phyloP scores from a whole-genome alignment of 768 basidiomycete genomes.

The Pleurotus ostreatus region DNA sequence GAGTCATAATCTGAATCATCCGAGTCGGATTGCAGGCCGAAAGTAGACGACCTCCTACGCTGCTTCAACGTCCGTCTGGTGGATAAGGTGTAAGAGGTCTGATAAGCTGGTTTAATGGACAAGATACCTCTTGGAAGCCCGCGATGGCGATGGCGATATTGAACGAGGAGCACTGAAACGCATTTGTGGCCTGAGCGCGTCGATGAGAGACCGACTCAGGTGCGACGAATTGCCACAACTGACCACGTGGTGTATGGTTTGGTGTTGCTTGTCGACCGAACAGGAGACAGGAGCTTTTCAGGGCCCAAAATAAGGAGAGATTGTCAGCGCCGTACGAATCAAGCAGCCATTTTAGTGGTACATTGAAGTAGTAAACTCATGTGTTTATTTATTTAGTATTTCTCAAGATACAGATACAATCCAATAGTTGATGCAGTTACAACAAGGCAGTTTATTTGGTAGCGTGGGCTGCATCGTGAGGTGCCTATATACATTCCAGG shows the following conservation, averaged over 20 bases:
- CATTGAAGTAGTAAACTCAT: background rate
- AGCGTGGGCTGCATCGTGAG: constrained; percentile 24
- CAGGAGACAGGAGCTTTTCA: background rate
- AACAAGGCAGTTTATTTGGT: constrained; percentile 11
- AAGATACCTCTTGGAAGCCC: background rate
- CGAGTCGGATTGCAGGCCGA: constrained; percentile 40
- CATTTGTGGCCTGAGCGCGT: constrained; percentile 26
- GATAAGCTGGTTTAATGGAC: background rate
- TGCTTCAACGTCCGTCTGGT: constrained; percentile 9
- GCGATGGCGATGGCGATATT: constrained; percentile 39
- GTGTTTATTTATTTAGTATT: background rate
- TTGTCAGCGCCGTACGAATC: background rate
- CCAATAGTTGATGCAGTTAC: background rate
- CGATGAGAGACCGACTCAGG: no score
- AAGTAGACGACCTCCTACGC: constrained; percentile 43
- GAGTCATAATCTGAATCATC: constrained; percentile 40
- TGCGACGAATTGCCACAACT: background rate
- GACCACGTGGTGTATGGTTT: background rate
- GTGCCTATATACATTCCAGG: constrained; percentile 14
- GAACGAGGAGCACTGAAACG: constrained; percentile 53
- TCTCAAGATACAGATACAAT: background rate
- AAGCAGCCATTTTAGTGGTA: background rate
- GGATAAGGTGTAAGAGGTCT: constrained; percentile 1
- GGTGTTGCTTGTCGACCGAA: background rate
- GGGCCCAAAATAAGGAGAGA: background rate